A percentile compares a stretch with the other conserved stretches of the same genome.
Evolutionary conservation across 1,284 basidiomycete genomes (phyloP).

Genomic region (Ceraceosorus guamensis): DNA sequence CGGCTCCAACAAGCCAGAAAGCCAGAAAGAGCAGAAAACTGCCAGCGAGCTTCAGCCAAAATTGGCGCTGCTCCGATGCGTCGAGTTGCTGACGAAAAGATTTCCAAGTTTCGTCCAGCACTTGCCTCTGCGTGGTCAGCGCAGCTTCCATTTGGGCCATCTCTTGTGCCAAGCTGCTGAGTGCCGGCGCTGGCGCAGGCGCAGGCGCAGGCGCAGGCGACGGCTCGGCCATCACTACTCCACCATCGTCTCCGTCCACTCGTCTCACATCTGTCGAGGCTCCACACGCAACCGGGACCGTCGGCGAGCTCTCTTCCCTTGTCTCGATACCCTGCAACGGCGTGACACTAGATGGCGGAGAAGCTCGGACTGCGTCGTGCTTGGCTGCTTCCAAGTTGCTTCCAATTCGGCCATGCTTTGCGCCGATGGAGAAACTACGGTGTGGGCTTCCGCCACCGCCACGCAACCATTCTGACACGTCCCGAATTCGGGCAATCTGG

Average conservation of each 20-base stretch:
- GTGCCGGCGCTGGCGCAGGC: not conserved
- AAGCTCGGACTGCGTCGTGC: no score
- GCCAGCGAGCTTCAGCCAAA: conserved; percentile 53
- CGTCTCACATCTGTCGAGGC: not conserved
- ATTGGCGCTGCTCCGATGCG: conserved; percentile 54
- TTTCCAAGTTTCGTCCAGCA: conserved; percentile 35
- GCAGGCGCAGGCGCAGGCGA: not conserved
- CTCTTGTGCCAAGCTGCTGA: not conserved
- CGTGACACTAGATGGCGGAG: not conserved
- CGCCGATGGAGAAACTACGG: no score
- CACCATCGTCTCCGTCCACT: not conserved
- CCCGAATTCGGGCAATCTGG: no score
- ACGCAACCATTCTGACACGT: no score
- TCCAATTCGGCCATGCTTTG: no score
- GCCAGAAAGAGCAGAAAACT: conserved; percentile 55
- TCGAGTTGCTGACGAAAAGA: conserved; percentile 42
- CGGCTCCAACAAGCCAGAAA: conserved; percentile 52
- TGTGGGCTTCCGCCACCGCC: no score
- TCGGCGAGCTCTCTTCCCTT: not conserved
- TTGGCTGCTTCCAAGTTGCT: no score
- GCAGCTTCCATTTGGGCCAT: conserved; percentile 7
- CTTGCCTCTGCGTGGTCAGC: conserved; percentile 8
- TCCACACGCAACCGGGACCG: not conserved
- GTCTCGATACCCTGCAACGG: not conserved
- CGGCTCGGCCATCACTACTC: not conserved